Conservation (phyloP, 1,284 basidiomycete species). For the Ceraceosorus guamensis region DNA sequence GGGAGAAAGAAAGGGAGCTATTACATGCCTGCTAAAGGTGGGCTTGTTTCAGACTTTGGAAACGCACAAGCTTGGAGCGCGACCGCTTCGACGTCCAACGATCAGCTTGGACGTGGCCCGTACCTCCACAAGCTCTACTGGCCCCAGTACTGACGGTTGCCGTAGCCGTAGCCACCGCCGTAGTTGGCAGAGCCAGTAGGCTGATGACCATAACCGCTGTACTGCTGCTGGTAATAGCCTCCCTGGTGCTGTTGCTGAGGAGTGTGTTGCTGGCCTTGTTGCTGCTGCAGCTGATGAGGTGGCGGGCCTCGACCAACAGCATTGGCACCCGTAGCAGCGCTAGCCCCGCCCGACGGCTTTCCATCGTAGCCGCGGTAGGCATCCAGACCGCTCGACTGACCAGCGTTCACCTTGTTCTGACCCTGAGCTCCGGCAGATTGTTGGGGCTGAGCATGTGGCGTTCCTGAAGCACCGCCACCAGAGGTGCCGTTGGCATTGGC, state of each 20-base stretch:
- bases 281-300: constrained; percentile 14
- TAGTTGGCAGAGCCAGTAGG: constrained; percentile 31
- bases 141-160: constrained; percentile 43
- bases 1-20: no score
- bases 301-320: not conserved
- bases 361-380: constrained; percentile 9
- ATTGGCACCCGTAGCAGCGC: not conserved
- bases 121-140: no score
- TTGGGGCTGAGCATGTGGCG: constrained; percentile 1
- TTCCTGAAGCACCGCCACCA: constrained; percentile 2
- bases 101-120: not conserved
- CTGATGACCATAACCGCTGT: constrained; percentile 39
- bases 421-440: not conserved
- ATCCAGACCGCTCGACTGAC: constrained; percentile 3
- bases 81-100: no score
- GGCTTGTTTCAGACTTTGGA: no score
- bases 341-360: no score
- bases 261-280: constrained; percentile 26
- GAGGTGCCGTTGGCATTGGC: constrained; percentile 14
- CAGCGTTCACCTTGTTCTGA: no score
- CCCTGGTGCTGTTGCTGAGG: constrained; percentile 38
- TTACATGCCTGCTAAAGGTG: no score
- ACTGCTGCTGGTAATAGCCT: constrained; percentile 45
- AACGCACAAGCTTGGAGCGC: no score
- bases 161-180: constrained; percentile 34